Percentiles rank a stretch among this genome's conserved stretches.
Evolutionary conservation across 148 eudicot genomes (phyloP).

Genomic region (Chenopodium quinoa): DNA sequence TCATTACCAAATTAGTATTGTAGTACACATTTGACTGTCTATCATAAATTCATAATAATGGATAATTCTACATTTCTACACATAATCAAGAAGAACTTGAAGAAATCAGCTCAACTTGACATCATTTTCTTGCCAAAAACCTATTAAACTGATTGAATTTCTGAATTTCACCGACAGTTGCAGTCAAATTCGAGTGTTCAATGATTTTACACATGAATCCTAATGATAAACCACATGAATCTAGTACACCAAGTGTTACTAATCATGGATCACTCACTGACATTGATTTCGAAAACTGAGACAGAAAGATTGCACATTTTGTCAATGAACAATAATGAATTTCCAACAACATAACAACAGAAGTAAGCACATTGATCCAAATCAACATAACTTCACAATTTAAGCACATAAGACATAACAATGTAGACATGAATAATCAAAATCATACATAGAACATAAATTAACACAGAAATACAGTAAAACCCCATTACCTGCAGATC

Average conservation of each 20-base stretch:
- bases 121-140: neutral
- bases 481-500: constrained; percentile 57
- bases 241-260: too few relatives aligned
- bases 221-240: too few relatives aligned
- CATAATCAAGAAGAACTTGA: neutral
- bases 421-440: constrained; percentile 1
- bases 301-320: constrained; percentile 1
- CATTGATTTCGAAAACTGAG: neutral
- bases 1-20: neutral
- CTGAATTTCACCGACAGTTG: neutral
- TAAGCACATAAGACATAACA: constrained; percentile 10
- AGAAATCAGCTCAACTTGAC: constrained; percentile 4
- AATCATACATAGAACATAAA: neutral
- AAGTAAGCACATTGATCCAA: constrained; percentile 4
- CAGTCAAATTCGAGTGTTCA: neutral
- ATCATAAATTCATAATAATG: neutral
- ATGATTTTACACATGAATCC: neutral
- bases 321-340: constrained; percentile 6
- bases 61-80: neutral
- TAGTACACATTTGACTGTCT: neutral
- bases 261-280: neutral
- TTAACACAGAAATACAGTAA: neutral
- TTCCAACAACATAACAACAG: constrained; percentile 3
- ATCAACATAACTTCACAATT: constrained; percentile 8
- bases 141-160: neutral